Evolutionary conservation across 2,329 filamentous ascomycete genomes (phyloP).

Genomic region (Didymella exigua): DNA sequence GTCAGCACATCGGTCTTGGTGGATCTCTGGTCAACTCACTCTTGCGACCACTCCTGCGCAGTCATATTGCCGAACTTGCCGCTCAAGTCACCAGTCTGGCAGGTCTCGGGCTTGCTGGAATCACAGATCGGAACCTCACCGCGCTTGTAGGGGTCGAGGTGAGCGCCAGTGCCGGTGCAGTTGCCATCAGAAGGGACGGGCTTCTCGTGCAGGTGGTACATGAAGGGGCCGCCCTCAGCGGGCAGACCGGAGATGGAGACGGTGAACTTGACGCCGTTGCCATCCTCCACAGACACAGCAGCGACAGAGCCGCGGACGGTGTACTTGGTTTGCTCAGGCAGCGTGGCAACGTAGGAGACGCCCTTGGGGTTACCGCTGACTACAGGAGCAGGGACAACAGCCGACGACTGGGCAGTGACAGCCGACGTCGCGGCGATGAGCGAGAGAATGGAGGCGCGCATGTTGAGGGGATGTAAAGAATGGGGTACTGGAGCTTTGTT

Average conservation of each 20-base stretch:
- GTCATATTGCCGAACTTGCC: conserved; percentile 53
- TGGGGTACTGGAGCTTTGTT: conserved; percentile 15
- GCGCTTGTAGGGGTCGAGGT: conserved; percentile 52
- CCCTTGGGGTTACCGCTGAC: conserved; percentile 48
- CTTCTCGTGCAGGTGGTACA: conserved; percentile 55
- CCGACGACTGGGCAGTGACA: conserved; percentile 37
- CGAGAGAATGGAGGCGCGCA: conserved; percentile 39
- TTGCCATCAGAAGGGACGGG: conserved; percentile 51
- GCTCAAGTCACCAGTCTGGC: conserved; percentile 54
- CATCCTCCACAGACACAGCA: conserved; percentile 41
- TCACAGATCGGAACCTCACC: conserved; percentile 50
- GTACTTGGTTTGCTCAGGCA: conserved; percentile 43
- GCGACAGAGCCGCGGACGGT: conserved; percentile 45
- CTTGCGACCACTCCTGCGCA: conserved; percentile 34
- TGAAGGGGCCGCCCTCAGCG: conserved; percentile 51
- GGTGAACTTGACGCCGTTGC: conserved; percentile 49
- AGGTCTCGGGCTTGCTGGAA: conserved; percentile 43
- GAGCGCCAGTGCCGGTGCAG: conserved; percentile 50
- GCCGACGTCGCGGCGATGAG: conserved; percentile 38
- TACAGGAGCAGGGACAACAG: conserved; percentile 39
- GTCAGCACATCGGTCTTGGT: not conserved
- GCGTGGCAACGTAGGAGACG: conserved; percentile 46
- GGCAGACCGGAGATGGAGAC: conserved; percentile 52
- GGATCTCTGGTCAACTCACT: conserved; percentile 56
- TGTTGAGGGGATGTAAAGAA: conserved; percentile 29